Percentiles rank a stretch among this genome's conserved stretches.
Conservation (phyloP, 2,329 filamentous ascomycete species). For the Diplodia seriata region DNA sequence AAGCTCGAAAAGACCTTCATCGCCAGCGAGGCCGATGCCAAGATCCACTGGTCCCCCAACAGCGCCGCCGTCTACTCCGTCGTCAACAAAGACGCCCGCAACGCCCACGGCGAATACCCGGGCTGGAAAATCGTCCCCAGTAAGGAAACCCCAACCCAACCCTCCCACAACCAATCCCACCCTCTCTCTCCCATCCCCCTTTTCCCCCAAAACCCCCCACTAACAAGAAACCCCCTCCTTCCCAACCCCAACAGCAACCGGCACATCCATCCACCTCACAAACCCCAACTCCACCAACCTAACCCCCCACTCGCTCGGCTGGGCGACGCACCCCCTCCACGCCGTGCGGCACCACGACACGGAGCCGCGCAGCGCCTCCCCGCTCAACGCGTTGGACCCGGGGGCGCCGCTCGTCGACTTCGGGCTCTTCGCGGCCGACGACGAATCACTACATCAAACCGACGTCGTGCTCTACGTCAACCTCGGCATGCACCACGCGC, state of each 20-base stretch:
- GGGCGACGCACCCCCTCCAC: slow-evolving; percentile 60
- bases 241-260: not conserved
- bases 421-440: slow-evolving; percentile 55
- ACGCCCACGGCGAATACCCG: slow-evolving; percentile 59
- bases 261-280: slow-evolving; percentile 50
- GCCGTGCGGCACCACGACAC: slow-evolving; percentile 61
- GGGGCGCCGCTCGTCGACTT: slow-evolving; percentile 61
- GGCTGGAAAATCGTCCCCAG: slow-evolving; percentile 51
- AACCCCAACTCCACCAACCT: slow-evolving; percentile 58
- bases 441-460: slow-evolving; percentile 52
- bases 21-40: slow-evolving; percentile 45
- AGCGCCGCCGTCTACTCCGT: slow-evolving; percentile 56
- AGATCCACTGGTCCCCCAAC: slow-evolving; percentile 58
- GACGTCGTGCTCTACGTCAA: slow-evolving; percentile 59
- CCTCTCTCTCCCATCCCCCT: slow-evolving; percentile 45
- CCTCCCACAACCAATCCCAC: not conserved
- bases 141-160: not conserved
- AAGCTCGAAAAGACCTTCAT: slow-evolving; percentile 55
- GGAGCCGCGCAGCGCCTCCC: slow-evolving; percentile 56
- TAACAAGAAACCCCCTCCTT: not conserved
- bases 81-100: slow-evolving; percentile 58
- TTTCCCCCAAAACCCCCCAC: slow-evolving; percentile 24
- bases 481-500: slow-evolving; percentile 60
- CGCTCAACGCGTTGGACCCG: slow-evolving; percentile 55
- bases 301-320: slow-evolving; percentile 53